A percentile compares a stretch with the other conserved stretches of the same genome.
phyloP scores from a whole-genome alignment of 2,329 filamentous ascomycete species.

The Pyrenochaeta sp. region DNA sequence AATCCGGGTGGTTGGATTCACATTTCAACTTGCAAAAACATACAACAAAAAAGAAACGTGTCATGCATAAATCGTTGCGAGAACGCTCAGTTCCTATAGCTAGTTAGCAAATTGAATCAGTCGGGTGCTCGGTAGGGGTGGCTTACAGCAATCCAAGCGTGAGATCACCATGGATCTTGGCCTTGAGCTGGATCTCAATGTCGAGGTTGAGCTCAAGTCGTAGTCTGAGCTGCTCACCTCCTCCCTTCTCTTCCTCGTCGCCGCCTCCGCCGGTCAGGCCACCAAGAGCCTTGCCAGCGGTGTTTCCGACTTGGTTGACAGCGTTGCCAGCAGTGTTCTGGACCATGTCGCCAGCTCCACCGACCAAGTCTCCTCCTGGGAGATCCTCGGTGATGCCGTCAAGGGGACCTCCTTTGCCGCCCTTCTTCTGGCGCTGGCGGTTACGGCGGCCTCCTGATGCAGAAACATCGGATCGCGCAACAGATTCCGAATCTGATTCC shows the following conservation, averaged over 20 bases:
- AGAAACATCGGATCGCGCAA: slow-evolving; percentile 63
- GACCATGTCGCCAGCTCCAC: slow-evolving; percentile 64
- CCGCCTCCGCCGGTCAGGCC: slow-evolving; percentile 57
- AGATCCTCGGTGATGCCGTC: slow-evolving; percentile 64
- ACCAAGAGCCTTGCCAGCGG: slow-evolving; percentile 55
- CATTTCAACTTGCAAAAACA: slow-evolving; percentile 20
- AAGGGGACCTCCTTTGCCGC: slow-evolving; percentile 59
- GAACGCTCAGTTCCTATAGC: slow-evolving; percentile 38
- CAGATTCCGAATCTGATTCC: slow-evolving; percentile 63
- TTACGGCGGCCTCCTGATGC: slow-evolving; percentile 64
- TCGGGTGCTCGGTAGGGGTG: neutral
- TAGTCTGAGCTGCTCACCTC: slow-evolving; percentile 63
- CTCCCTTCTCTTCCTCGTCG: slow-evolving; percentile 37
- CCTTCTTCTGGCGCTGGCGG: slow-evolving; percentile 60
- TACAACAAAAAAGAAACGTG: slow-evolving; percentile 21
- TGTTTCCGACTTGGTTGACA: slow-evolving; percentile 55
- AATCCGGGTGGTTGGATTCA: slow-evolving; percentile 6
- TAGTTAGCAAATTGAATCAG: slow-evolving; percentile 21
- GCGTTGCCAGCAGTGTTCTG: slow-evolving; percentile 64
- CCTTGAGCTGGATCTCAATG: slow-evolving; percentile 70
- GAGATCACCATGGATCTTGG: slow-evolving; percentile 71
- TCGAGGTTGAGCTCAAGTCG: slow-evolving; percentile 68
- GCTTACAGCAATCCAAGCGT: slow-evolving; percentile 65
- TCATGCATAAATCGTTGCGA: slow-evolving; percentile 25
- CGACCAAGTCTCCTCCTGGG: slow-evolving; percentile 61